Evolutionary conservation across 306 rosid species (phyloP).

Genomic region (Trifolium fragiferum): DNA sequence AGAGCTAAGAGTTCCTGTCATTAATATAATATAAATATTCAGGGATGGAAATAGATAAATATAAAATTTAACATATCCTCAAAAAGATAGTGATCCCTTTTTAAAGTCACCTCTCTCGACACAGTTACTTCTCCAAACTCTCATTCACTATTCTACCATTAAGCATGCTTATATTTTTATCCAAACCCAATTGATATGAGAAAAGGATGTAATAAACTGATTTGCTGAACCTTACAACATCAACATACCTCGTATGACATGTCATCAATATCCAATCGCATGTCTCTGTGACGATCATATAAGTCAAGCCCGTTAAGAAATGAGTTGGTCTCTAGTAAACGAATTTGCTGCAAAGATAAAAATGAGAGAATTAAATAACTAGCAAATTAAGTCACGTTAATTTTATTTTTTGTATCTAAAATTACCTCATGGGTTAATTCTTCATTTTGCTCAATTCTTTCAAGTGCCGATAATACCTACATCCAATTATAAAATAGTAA

Average conservation of each 20-base stretch:
- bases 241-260: conserved; percentile 90
- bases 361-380: conserved; percentile 36
- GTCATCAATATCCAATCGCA: conserved; percentile 91
- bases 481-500: conserved; percentile 28
- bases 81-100: conserved; percentile 26
- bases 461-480: conserved; percentile 79
- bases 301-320: conserved; percentile 59
- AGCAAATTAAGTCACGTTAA: conserved; percentile 9
- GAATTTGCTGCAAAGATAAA: conserved; percentile 71
- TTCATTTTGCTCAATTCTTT: conserved; percentile 78
- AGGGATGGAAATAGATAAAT: conserved; percentile 5
- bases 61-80: background rate
- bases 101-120: conserved; percentile 13
- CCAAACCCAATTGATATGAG: conserved; percentile 17
- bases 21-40: conserved; percentile 3
- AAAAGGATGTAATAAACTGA: conserved; percentile 32
- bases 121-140: conserved; percentile 17
- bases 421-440: conserved; percentile 79
- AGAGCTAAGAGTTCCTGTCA: conserved; percentile 85
- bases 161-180: background rate
- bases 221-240: conserved; percentile 25
- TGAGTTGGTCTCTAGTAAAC: conserved; percentile 66
- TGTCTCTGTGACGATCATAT: conserved; percentile 82
- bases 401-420: conserved; percentile 3
- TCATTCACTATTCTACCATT: background rate